Evolutionary conservation across 768 basidiomycete species (phyloP), one percentile per base, ranked within the genome.

Genomic region (Cystofilobasidium capitatum): DNA sequence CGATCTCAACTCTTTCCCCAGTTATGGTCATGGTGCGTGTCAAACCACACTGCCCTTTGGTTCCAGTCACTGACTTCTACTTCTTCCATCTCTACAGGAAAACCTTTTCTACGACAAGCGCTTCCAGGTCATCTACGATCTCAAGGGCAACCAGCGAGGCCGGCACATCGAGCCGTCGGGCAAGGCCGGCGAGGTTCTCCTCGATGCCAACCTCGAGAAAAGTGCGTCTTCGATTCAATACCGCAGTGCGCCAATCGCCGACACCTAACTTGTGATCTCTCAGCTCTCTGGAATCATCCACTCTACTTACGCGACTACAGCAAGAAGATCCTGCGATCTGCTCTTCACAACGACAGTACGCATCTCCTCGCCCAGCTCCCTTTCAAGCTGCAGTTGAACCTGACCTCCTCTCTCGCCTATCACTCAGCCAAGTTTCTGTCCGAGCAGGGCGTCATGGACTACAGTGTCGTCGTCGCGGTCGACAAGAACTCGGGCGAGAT

Each of bases 291-390:
- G 62, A 63, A 88, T 35, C 82, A 85, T 42, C 96, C 96, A 4
- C 88, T 98, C 74, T 97, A 93, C 76, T 81, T 99, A 22, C 87
- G 91, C n/a, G 94, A 98, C 76, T 91, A 97, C 73, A 89, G 90
- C 0, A 98, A 97, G 77, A 85, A 89, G 14, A 91, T 97, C 67
- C 78, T 99, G 13, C 84, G 89, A 26, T 87, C 90, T 22, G 89
- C 96, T 14, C 79, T 99, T 35, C 91, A 83, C 79, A 98, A 94
- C 71, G 96, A 99, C 76, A 94, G 75, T 76, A 26, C 64, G 75
- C 31, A 13, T 9, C 24, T 35, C 29, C 39, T 26, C 33, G 29
- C 22, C 13, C 33, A 6, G 29, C 35, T 14, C 4, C 54, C 12
- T 26, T 24, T 22, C 31, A 33, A 4, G 1, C 42, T 26, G 31